A percentile compares a stretch with the other conserved stretches of the same genome.
Evolutionary conservation across 2,329 filamentous ascomycete genomes (phyloP).

Genomic region (Colletotrichum tamarilloi): DNA sequence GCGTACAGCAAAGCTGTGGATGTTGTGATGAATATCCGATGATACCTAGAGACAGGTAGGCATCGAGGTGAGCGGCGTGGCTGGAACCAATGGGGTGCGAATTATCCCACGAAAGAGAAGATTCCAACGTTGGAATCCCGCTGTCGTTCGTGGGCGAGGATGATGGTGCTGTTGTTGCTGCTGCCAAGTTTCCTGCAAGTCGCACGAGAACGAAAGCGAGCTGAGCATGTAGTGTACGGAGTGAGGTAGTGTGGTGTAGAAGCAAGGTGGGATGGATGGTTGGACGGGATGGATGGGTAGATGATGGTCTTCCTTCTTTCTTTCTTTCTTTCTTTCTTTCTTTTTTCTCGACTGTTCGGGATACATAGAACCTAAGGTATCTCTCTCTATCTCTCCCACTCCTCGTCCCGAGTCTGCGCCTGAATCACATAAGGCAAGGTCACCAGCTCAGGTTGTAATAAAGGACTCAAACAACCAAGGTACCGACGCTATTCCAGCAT

Average conservation of each 20-base stretch:
- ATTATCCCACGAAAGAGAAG: neutral
- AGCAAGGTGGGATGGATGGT: neutral
- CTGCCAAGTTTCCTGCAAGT: constrained; percentile 23
- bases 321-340: neutral
- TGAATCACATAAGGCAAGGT: neutral
- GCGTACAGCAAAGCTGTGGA: too few species aligned
- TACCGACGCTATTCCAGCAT: neutral
- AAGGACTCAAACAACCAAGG: neutral
- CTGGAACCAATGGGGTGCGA: neutral
- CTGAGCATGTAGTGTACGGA: neutral
- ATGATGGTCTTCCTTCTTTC: neutral
- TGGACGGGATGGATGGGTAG: neutral
- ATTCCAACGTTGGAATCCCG: neutral
- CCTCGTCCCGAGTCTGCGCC: neutral
- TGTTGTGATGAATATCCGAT: neutral
- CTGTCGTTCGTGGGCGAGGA: neutral
- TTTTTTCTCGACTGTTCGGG: neutral
- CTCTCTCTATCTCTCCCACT: neutral
- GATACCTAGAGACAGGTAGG: neutral
- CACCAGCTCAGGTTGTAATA: neutral
- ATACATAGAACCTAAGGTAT: too few species aligned
- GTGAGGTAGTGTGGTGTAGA: neutral
- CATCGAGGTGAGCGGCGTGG: neutral
- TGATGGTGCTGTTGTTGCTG: neutral
- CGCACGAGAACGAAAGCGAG: constrained; percentile 24